phyloP scores from a whole-genome alignment of 805 yeast genomes.

The Diddensiella transvaalensis region DNA sequence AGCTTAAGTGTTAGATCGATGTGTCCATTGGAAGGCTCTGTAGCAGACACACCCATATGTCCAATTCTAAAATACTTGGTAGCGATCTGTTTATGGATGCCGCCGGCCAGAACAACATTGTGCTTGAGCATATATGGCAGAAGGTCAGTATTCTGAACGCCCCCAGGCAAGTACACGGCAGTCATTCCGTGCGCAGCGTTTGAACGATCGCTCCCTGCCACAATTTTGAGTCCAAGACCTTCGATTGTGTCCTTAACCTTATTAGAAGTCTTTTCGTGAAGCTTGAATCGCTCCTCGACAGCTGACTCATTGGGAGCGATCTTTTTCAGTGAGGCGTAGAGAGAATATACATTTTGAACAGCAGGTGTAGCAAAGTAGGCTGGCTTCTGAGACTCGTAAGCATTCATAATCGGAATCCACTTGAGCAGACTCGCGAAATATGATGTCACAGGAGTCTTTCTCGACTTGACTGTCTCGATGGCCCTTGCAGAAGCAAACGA shows the following conservation, averaged over 20 bases:
- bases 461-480: slow-evolving; percentile 55
- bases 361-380: slow-evolving; percentile 98
- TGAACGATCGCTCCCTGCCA: slow-evolving; percentile 48
- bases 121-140: slow-evolving; percentile 52
- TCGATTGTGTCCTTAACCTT: slow-evolving; percentile 59
- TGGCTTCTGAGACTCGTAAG: slow-evolving; percentile 73
- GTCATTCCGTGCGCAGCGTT: slow-evolving; percentile 86
- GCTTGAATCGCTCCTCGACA: slow-evolving; percentile 57
- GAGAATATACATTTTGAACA: slow-evolving; percentile 77
- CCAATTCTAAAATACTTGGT: slow-evolving; percentile 89
- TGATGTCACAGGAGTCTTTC: slow-evolving; percentile 41
- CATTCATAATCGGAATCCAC: slow-evolving; percentile 87
- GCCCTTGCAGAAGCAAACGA: slow-evolving; percentile 76
- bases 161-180: slow-evolving; percentile 79
- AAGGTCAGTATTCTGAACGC: slow-evolving; percentile 63
- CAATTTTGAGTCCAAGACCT: slow-evolving; percentile 62
- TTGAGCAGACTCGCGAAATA: slow-evolving; percentile 70
- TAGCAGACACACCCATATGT: slow-evolving; percentile 87
- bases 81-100: slow-evolving; percentile 76
- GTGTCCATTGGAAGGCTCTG: slow-evolving; percentile 53
- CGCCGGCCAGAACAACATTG: slow-evolving; percentile 83
- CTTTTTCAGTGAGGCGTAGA: slow-evolving; percentile 70
- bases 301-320: slow-evolving; percentile 44
- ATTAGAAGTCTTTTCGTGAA: slow-evolving; percentile 60
- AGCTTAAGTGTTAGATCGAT: slow-evolving; percentile 47